Evolutionary conservation across 2,329 filamentous ascomycete species (phyloP).

Genomic region (Canariomyces notabilis): DNA sequence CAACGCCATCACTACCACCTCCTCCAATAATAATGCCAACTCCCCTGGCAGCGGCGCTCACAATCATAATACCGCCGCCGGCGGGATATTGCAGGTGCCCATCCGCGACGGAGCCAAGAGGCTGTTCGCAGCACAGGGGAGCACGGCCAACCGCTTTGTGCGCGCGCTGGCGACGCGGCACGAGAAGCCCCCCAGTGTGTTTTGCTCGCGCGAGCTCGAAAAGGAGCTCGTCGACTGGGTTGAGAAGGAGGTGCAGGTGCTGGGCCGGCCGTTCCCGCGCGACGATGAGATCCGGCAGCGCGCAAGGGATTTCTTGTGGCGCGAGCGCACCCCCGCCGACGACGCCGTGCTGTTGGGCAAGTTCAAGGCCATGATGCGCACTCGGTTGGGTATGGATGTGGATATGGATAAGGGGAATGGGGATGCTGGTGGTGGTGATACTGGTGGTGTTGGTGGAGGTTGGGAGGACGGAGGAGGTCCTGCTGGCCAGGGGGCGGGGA

Average conservation of each 20-base stretch:
- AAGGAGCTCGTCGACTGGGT: constrained; percentile 48
- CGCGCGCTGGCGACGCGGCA: constrained; percentile 40
- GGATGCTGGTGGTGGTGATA: neutral
- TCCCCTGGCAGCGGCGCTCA: neutral
- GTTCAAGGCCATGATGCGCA: constrained; percentile 45
- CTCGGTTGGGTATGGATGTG: constrained; percentile 26
- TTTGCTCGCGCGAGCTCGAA: constrained; percentile 56
- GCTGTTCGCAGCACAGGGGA: constrained; percentile 39
- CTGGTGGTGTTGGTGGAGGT: neutral
- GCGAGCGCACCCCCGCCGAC: constrained; percentile 48
- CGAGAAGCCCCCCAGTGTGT: constrained; percentile 45
- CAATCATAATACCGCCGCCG: neutral
- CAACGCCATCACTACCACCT: constrained; percentile 26
- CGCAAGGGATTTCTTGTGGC: constrained; percentile 45
- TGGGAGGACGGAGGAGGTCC: neutral
- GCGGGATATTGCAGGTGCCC: too few relatives aligned
- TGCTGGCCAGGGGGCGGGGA: too few relatives aligned
- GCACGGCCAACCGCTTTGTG: constrained; percentile 45
- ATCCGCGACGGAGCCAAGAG: constrained; percentile 36
- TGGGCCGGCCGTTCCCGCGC: constrained; percentile 39
- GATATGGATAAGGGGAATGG: neutral
- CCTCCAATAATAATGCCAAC: neutral
- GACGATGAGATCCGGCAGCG: constrained; percentile 44
- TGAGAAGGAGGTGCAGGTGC: constrained; percentile 33
- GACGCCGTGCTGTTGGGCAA: constrained; percentile 47